phyloP scores from a whole-genome alignment of 805 yeast genomes.

The Kodamaea leandrae region DNA sequence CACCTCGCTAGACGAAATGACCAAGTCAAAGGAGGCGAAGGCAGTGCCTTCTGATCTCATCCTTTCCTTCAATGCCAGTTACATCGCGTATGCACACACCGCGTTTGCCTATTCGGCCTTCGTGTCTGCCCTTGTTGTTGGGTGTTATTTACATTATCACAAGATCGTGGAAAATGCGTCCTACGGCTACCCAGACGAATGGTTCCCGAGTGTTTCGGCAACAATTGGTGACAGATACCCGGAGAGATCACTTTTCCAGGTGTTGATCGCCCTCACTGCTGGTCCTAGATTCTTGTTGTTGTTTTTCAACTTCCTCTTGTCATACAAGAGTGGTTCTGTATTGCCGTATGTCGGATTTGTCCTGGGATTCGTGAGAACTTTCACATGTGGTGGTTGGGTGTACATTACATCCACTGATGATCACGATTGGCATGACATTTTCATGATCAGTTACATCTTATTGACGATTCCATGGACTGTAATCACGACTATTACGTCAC shows the following conservation, averaged over 20 bases:
- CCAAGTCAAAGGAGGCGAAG: slow-evolving; percentile 1
- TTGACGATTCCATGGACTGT: slow-evolving; percentile 91
- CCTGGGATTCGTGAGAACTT: slow-evolving; percentile 81
- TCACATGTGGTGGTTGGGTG: slow-evolving; percentile 98
- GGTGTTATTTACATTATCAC: slow-evolving; percentile 73
- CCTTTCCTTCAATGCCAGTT: slow-evolving; percentile 54
- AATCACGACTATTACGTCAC: slow-evolving; percentile 53
- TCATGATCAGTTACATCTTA: slow-evolving; percentile 87
- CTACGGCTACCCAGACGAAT: slow-evolving; percentile 93
- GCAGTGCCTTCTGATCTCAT: slow-evolving; percentile 1
- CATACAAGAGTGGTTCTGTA: slow-evolving; percentile 34
- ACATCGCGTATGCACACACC: slow-evolving; percentile 71
- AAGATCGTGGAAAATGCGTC: slow-evolving; percentile 86
- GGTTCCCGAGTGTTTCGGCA: slow-evolving; percentile 98
- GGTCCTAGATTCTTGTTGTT: slow-evolving; percentile 83
- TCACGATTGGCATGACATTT: slow-evolving; percentile 93
- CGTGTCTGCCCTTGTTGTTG: slow-evolving; percentile 68
- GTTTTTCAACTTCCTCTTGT: slow-evolving; percentile 49
- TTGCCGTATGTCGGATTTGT: slow-evolving; percentile 44
- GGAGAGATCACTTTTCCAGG: slow-evolving; percentile 88
- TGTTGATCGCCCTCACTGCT: slow-evolving; percentile 86
- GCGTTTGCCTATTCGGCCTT: slow-evolving; percentile 73
- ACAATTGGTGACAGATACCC: slow-evolving; percentile 97
- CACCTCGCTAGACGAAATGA: not conserved
- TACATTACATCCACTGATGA: slow-evolving; percentile 96